These are phyloP conservation scores for Mycena latifolia DNA, from an alignment of 768 basidiomycete genomes.

Conservation along the genomic window DNA sequence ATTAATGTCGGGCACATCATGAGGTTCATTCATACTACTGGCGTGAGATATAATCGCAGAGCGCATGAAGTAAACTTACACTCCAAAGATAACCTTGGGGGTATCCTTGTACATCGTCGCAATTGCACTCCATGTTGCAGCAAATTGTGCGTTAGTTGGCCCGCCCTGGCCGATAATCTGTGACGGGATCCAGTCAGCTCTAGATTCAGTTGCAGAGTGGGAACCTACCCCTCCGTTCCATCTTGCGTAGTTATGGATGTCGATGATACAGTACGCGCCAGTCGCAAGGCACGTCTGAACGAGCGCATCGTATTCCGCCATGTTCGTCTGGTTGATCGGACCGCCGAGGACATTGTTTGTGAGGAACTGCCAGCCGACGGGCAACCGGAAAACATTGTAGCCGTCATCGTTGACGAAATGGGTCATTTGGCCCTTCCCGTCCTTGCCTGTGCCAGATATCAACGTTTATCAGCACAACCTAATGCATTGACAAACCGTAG, in stretches of 20 bases:
- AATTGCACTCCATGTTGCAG: constrained; percentile 63
- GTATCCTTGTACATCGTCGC: constrained; percentile 61
- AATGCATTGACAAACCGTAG: not conserved
- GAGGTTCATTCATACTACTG: constrained; percentile 73
- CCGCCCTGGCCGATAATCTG: constrained; percentile 75
- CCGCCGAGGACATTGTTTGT: constrained; percentile 56
- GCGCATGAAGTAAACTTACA: constrained; percentile 49
- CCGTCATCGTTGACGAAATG: constrained; percentile 69
- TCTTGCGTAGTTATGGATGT: constrained; percentile 74
- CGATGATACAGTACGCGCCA: constrained; percentile 66
- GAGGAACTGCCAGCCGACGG: constrained; percentile 72
- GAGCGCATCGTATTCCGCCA: constrained; percentile 63
- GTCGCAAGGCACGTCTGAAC: constrained; percentile 62
- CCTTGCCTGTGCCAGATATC: constrained; percentile 43
- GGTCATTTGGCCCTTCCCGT: constrained; percentile 68
- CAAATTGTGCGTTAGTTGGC: constrained; percentile 66
- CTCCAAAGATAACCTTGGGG: constrained; percentile 58
- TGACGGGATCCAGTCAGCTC: not conserved
- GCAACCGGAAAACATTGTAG: constrained; percentile 70
- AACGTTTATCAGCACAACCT: no score
- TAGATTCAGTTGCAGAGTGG: not conserved
- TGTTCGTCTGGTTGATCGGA: constrained; percentile 55
- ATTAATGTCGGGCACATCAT: constrained; percentile 62
- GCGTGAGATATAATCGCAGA: not conserved
- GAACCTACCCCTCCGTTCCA: constrained; percentile 58